Percentiles rank a stretch among this genome's conserved stretches.
These are phyloP conservation scores for Phytophthora lateralis DNA, from an alignment of 352 stramenopile species.

Conservation along the genomic window DNA sequence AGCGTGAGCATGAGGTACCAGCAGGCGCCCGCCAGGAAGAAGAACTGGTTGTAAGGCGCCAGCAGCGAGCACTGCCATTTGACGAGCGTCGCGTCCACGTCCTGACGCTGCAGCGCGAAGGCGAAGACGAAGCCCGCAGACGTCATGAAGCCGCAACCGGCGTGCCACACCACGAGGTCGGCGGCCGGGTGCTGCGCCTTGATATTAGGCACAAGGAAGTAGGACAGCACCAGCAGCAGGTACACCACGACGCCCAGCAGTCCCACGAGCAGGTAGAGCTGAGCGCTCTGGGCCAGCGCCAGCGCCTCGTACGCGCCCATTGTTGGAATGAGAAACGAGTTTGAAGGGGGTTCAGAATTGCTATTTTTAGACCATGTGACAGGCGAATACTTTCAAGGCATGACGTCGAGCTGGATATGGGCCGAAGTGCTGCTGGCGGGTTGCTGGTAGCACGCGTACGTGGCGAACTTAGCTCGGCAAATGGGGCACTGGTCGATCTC, in stretches of 20 bases:
- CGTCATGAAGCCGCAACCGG: slow-evolving; percentile 64
- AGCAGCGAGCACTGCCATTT: slow-evolving; percentile 57
- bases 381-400: not conserved
- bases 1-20: slow-evolving; percentile 89
- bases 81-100: slow-evolving; percentile 10
- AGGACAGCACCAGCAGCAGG: slow-evolving; percentile 72
- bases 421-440: not conserved
- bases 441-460: slow-evolving; percentile 50
- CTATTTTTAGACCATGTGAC: slow-evolving; percentile 8
- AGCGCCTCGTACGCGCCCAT: slow-evolving; percentile 67
- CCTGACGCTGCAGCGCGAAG: slow-evolving; percentile 37
- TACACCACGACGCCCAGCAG: slow-evolving; percentile 62
- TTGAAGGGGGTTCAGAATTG: slow-evolving; percentile 6
- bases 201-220: slow-evolving; percentile 75
- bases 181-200: slow-evolving; percentile 81
- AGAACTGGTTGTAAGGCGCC: slow-evolving; percentile 82
- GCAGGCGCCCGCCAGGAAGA: slow-evolving; percentile 59
- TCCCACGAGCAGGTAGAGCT: slow-evolving; percentile 69
- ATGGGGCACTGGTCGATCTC: slow-evolving; percentile 81
- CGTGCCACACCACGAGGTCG: slow-evolving; percentile 82
- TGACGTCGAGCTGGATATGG: slow-evolving; percentile 4
- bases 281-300: slow-evolving; percentile 45
- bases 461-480: slow-evolving; percentile 62
- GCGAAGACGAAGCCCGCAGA: slow-evolving; percentile 61
- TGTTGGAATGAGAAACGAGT: not conserved